A percentile compares a stretch with the other conserved stretches of the same genome.
Conservation (phyloP, 768 basidiomycete genomes). For the Psilocybe cyanescens region DNA sequence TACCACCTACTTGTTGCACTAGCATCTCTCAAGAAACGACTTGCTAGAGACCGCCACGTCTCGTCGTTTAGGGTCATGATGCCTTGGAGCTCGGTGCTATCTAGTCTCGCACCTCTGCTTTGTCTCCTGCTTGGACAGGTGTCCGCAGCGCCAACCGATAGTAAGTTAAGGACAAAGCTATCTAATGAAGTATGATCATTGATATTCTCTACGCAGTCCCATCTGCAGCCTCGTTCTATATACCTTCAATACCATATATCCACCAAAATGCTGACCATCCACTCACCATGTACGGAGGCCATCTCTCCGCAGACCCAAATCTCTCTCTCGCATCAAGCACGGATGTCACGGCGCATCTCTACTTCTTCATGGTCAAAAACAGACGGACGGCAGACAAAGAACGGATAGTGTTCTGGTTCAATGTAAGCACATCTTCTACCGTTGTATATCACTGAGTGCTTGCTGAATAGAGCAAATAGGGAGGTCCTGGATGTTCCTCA, state of each 20-base stretch:
- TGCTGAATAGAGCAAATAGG: conserved; percentile 46
- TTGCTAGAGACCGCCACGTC: conserved; percentile 1
- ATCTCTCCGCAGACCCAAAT: conserved; percentile 80
- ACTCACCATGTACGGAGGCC: conserved; percentile 83
- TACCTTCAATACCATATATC: conserved; percentile 74
- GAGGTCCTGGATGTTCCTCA: conserved; percentile 95
- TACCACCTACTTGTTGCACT: conserved; percentile 6
- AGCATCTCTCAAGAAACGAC: neutral
- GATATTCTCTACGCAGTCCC: conserved; percentile 48
- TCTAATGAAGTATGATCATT: conserved; percentile 3
- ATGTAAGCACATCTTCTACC: conserved; percentile 53
- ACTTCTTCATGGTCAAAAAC: conserved; percentile 90
- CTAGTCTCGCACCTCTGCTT: conserved; percentile 17
- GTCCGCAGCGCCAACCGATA: conserved; percentile 34
- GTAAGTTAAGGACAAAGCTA: conserved; percentile 31
- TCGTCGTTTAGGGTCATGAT: conserved; percentile 8
- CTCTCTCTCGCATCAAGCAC: conserved; percentile 49
- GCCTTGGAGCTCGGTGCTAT: conserved; percentile 12
- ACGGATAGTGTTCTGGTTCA: conserved; percentile 95
- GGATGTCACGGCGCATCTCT: conserved; percentile 79
- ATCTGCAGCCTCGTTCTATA: conserved; percentile 85
- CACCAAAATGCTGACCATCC: conserved; percentile 73
- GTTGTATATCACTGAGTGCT: neutral
- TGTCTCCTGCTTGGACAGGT: conserved; percentile 14
- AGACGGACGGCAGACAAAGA: conserved; percentile 88